phyloP scores from a whole-genome alignment of 2,329 filamentous ascomycete species.

The Aquanectria penicillioides region DNA sequence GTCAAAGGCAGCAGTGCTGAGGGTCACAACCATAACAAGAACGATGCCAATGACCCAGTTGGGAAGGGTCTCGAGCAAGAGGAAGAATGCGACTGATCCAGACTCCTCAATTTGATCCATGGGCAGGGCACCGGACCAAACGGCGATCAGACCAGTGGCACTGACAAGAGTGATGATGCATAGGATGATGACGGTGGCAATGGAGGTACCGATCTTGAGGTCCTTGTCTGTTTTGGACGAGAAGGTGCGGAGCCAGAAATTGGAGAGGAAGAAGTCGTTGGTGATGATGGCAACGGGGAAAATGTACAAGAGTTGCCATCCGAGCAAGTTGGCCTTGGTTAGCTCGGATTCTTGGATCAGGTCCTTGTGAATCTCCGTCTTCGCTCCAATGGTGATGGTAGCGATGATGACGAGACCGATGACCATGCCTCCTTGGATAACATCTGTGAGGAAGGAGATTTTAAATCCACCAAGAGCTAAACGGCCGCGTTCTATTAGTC shows the following conservation, averaged over 20 bases:
- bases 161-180: slow-evolving; percentile 79
- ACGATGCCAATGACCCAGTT: slow-evolving; percentile 85
- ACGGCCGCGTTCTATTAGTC: neutral
- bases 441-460: slow-evolving; percentile 86
- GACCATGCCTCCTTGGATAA: slow-evolving; percentile 83
- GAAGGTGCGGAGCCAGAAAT: slow-evolving; percentile 87
- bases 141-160: slow-evolving; percentile 76
- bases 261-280: slow-evolving; percentile 88
- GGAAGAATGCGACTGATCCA: slow-evolving; percentile 78
- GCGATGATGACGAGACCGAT: slow-evolving; percentile 78
- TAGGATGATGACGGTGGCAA: slow-evolving; percentile 72
- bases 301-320: slow-evolving; percentile 89
- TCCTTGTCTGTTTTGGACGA: slow-evolving; percentile 82
- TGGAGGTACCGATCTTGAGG: slow-evolving; percentile 77
- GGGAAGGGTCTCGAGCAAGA: slow-evolving; percentile 76
- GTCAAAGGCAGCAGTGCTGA: slow-evolving; percentile 83
- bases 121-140: slow-evolving; percentile 79
- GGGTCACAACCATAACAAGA: slow-evolving; percentile 80
- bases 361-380: slow-evolving; percentile 75
- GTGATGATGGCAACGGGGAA: slow-evolving; percentile 82
- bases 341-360: slow-evolving; percentile 76
- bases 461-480: slow-evolving; percentile 82
- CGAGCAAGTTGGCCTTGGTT: slow-evolving; percentile 74
- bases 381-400: slow-evolving; percentile 79
- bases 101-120: slow-evolving; percentile 64